Conservation (phyloP, 1,284 basidiomycete species). For the Pseudomicrostroma phylloplanum region DNA sequence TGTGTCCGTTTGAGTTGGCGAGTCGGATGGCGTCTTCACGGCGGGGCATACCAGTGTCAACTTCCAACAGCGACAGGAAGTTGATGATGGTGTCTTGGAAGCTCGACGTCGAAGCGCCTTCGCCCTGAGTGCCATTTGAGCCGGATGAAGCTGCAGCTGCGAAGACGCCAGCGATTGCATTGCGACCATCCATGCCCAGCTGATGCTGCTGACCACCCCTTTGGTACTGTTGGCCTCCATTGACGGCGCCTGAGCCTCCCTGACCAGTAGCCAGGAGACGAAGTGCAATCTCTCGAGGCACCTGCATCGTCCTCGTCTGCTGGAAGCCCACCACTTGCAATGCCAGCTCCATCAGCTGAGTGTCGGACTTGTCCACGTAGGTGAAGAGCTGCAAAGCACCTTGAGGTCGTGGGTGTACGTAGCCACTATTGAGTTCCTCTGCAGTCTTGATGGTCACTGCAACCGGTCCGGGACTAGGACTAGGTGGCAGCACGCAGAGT, state of each 20-base stretch:
- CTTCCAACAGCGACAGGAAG: slow-evolving; percentile 61
- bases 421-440: slow-evolving; percentile 38
- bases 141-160: slow-evolving; percentile 5
- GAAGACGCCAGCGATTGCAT: slow-evolving; percentile 28
- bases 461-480: slow-evolving; percentile 75
- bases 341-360: slow-evolving; percentile 88
- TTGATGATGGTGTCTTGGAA: slow-evolving; percentile 73
- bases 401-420: not conserved
- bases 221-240: not conserved
- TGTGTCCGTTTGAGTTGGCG: slow-evolving; percentile 48
- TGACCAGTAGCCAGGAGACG: slow-evolving; percentile 50
- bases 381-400: slow-evolving; percentile 57
- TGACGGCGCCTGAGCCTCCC: slow-evolving; percentile 1
- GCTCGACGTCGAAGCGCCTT: slow-evolving; percentile 51
- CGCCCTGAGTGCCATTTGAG: slow-evolving; percentile 9
- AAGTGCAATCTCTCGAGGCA: slow-evolving; percentile 77
- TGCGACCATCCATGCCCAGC: slow-evolving; percentile 15
- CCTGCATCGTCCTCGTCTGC: slow-evolving; percentile 91
- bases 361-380: slow-evolving; percentile 82
- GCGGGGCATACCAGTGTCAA: slow-evolving; percentile 9
- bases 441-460: slow-evolving; percentile 64
- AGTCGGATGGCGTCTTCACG: slow-evolving; percentile 52
- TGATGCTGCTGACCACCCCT: not conserved
- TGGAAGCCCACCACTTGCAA: slow-evolving; percentile 88
- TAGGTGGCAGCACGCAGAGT: slow-evolving; percentile 83